Conservation (phyloP, 352 stramenopile species). For the Phytophthora pluvialis region DNA sequence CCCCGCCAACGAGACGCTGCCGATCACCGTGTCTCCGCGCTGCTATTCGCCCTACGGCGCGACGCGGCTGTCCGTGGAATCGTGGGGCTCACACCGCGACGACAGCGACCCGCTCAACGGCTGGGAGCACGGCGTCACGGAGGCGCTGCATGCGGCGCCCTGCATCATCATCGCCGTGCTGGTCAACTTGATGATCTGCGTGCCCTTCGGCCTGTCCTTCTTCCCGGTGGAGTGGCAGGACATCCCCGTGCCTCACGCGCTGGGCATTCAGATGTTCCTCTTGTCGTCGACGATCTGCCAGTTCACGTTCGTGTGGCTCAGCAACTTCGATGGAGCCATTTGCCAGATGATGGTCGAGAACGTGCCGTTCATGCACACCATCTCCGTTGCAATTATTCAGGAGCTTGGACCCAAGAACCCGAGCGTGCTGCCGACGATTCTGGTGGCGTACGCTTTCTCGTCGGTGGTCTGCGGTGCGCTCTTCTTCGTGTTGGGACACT, state of each 20-base stretch:
- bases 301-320: constrained; percentile 81
- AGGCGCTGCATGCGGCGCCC: constrained; percentile 50
- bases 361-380: constrained; percentile 94
- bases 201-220: constrained; percentile 86
- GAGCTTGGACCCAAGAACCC: constrained; percentile 77
- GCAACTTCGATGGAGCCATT: constrained; percentile 77
- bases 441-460: constrained; percentile 92
- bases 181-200: constrained; percentile 89
- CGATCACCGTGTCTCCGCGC: constrained; percentile 24
- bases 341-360: constrained; percentile 97
- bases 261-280: constrained; percentile 88
- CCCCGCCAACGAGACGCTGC: constrained; percentile 27
- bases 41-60: constrained; percentile 34
- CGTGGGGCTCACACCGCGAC: constrained; percentile 22
- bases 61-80: constrained; percentile 18
- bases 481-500: constrained; percentile 92
- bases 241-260: constrained; percentile 72
- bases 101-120: constrained; percentile 18
- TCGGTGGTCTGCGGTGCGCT: constrained; percentile 89
- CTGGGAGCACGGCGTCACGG: constrained; percentile 37
- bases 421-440: constrained; percentile 88
- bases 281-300: constrained; percentile 82
- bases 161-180: constrained; percentile 76
- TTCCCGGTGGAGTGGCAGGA: constrained; percentile 84
- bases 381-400: constrained; percentile 88